These are phyloP conservation scores for Physcomitrium patens DNA, from an alignment of 225 moss, liverwort and hornwort species.

Conservation along the genomic window DNA sequence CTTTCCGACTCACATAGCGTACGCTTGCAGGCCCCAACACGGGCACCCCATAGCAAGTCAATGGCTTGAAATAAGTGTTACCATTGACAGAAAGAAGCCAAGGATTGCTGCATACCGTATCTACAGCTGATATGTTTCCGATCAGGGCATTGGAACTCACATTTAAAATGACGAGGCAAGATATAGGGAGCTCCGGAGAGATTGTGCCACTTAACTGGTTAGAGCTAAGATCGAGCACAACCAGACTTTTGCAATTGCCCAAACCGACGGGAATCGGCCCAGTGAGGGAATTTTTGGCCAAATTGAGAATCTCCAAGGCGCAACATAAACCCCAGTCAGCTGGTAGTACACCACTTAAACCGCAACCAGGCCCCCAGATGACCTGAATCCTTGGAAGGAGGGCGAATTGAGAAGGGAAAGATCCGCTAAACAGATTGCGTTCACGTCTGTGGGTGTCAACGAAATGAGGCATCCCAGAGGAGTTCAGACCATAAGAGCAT, in stretches of 20 bases:
- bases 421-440: constrained; percentile 62
- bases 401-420: constrained; percentile 66
- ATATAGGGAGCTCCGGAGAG: constrained; percentile 52
- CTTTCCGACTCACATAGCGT: constrained; percentile 33
- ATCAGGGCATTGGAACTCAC: constrained; percentile 59
- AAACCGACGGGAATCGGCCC: constrained; percentile 60
- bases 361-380: constrained; percentile 79
- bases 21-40: constrained; percentile 34
- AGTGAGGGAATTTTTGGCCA: constrained; percentile 56
- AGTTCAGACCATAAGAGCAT: constrained; percentile 57
- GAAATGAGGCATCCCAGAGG: constrained; percentile 45
- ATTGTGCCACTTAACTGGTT: constrained; percentile 60
- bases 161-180: constrained; percentile 54
- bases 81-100: constrained; percentile 47
- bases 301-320: constrained; percentile 62
- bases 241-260: constrained; percentile 55
- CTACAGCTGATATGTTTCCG: constrained; percentile 48
- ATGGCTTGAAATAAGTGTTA: constrained; percentile 43
- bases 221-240: constrained; percentile 65
- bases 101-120: constrained; percentile 44
- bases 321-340: constrained; percentile 60
- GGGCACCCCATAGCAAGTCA: constrained; percentile 55
- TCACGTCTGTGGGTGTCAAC: constrained; percentile 54
- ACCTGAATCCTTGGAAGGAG: constrained; percentile 64
- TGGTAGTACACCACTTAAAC: constrained; percentile 61